Conservation (phyloP, 768 basidiomycete species). For the Favolaschia claudopus region DNA sequence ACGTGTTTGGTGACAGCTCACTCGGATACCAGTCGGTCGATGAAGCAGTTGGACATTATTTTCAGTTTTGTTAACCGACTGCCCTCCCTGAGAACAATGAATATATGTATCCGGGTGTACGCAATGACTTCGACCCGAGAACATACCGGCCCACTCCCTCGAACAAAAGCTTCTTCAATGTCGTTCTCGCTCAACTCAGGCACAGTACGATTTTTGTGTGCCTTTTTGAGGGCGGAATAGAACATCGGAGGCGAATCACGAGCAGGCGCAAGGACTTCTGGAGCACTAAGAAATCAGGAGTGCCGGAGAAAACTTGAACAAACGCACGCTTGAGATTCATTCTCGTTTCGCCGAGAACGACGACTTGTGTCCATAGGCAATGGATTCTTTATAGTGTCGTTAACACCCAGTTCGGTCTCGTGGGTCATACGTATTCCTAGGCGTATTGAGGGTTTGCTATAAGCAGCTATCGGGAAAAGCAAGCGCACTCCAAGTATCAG, state of each 20-base stretch:
- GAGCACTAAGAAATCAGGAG: slow-evolving; percentile 22
- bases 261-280: slow-evolving; percentile 37
- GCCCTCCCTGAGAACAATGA: slow-evolving; percentile 69
- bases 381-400: slow-evolving; percentile 77
- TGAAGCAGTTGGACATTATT: slow-evolving; percentile 92
- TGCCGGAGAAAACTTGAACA: slow-evolving; percentile 20
- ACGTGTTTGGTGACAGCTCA: slow-evolving; percentile 88
- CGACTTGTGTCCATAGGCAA: slow-evolving; percentile 55
- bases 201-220: slow-evolving; percentile 65
- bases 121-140: slow-evolving; percentile 23
- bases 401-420: slow-evolving; percentile 88
- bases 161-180: slow-evolving; percentile 86
- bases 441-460: background rate
- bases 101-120: slow-evolving; percentile 35
- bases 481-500: slow-evolving; percentile 64
- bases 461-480: background rate
- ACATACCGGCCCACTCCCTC: slow-evolving; percentile 87
- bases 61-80: slow-evolving; percentile 95
- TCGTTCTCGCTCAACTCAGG: slow-evolving; percentile 82
- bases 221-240: slow-evolving; percentile 77
- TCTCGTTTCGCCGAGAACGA: slow-evolving; percentile 54
- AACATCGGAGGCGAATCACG: slow-evolving; percentile 46
- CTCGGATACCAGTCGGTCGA: slow-evolving; percentile 86
- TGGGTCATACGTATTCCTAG: slow-evolving; percentile 76
- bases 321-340: slow-evolving; percentile 35